Base-by-base conservation (phyloP, 2,329 filamentous ascomycete genomes). In the Penicillium sp. region DNA sequence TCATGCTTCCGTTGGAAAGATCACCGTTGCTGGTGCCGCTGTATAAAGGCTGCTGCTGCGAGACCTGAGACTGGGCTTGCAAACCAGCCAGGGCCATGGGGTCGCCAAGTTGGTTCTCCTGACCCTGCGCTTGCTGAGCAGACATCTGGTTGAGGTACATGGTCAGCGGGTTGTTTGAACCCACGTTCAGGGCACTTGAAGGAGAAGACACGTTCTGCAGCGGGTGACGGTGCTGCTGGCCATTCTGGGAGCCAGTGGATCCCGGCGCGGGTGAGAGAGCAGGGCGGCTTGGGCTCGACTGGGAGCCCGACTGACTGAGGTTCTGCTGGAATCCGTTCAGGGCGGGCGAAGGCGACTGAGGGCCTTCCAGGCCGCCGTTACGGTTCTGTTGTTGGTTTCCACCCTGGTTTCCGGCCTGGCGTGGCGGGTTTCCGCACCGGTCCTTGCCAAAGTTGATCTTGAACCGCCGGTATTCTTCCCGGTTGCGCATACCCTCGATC, bases 371-470 rank as follows among this genome's bases (percentile, higher is more conserved):
- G n/a, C 67, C 61, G 74, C 79, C 58, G 74, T 72, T 81, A 43
- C 88, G 86, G 47, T 85, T 84, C 63, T 85, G 79, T 43, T 78
- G 26, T 27, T 27, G 75, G 57, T 85, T 74, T 56, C 77, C 75
- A 55, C 46, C 47, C 27, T 50, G 47, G 40, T 54, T 80, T 67
- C 85, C 81, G 56, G 87, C 79, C 73, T 97, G 93, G 50, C 93
- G 85, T 36, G 93, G 93, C 42, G 93, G 86, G 73, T 98, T 98
- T 57, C 93, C 93, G 63, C 93, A 98, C 46, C 93, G 84, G 67
- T 98, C 93, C 75, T 98, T 98, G 71, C 93, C 93, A 67, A 98
- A 98, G 76, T 98, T 98, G 69, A 98, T 91, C 79, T 98, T 98
- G 82, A 98, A 98, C 61, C 93, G 85, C 71, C 84, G 88, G 78